Evolutionary conservation across 306 rosid genomes (phyloP).

Genomic region (Vigna mungo): DNA sequence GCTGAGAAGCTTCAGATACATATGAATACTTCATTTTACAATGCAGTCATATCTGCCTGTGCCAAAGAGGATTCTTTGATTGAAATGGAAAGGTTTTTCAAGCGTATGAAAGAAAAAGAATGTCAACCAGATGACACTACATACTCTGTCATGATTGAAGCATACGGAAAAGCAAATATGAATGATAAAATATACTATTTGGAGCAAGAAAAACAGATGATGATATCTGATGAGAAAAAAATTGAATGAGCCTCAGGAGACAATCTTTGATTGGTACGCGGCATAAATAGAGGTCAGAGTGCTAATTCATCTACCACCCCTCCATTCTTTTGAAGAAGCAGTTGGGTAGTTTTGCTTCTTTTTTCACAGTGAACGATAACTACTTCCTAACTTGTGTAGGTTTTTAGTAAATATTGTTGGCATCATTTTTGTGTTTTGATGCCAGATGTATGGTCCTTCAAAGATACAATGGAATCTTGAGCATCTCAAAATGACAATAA

Average conservation of each 20-base stretch:
- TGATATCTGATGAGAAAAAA: slow-evolving; percentile 37
- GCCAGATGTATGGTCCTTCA: slow-evolving; percentile 29
- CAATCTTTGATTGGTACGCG: slow-evolving; percentile 33
- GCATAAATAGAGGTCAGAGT: slow-evolving; percentile 40
- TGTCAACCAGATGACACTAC: slow-evolving; percentile 71
- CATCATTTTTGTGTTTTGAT: slow-evolving; percentile 10
- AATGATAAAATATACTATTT: slow-evolving; percentile 72
- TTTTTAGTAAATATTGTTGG: slow-evolving; percentile 9
- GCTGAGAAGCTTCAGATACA: slow-evolving; percentile 75
- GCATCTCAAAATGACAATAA: not conserved
- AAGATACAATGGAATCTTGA: slow-evolving; percentile 35
- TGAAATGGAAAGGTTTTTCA: slow-evolving; percentile 80
- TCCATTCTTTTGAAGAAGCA: slow-evolving; percentile 4
- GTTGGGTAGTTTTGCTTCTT: not conserved
- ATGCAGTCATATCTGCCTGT: slow-evolving; percentile 77
- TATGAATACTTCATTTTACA: slow-evolving; percentile 72
- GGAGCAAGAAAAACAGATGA: slow-evolving; percentile 61
- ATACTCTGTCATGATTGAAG: slow-evolving; percentile 68
- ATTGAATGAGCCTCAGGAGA: slow-evolving; percentile 26
- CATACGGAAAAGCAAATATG: slow-evolving; percentile 77
- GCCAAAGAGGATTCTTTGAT: slow-evolving; percentile 77
- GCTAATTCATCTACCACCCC: slow-evolving; percentile 30
- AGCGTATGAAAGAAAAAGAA: slow-evolving; percentile 71
- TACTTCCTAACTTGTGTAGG: slow-evolving; percentile 2
- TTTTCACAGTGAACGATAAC: slow-evolving; percentile 18